phyloP scores from a whole-genome alignment of 1,139 yeast genomes.

The Yamadazyma friedrichii region DNA sequence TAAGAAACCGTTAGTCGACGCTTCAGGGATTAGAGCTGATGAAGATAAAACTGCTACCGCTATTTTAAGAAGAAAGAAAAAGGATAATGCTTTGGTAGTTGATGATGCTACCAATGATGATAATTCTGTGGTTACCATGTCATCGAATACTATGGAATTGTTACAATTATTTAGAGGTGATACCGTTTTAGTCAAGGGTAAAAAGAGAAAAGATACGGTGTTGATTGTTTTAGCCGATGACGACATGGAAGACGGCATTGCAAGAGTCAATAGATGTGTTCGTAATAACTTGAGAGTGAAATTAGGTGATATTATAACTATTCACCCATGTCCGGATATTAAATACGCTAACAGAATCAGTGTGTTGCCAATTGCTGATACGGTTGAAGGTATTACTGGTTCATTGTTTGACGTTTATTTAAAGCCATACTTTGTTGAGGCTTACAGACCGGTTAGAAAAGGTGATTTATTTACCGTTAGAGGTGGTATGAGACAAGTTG shows the following conservation, averaged over 20 bases:
- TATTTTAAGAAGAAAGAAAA: constrained; percentile 94
- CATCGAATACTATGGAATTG: constrained; percentile 92
- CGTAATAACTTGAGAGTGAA: constrained; percentile 94
- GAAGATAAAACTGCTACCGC: constrained; percentile 97
- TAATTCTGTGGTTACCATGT: constrained; percentile 93
- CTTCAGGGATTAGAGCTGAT: constrained; percentile 39
- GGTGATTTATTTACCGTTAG: constrained; percentile 96
- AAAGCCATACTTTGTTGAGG: constrained; percentile 98
- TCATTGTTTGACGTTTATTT: constrained; percentile 94
- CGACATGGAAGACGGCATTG: constrained; percentile 94
- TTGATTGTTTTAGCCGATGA: constrained; percentile 94
- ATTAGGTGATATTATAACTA: constrained; percentile 85
- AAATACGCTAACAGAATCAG: constrained; percentile 91
- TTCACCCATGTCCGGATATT: constrained; percentile 97
- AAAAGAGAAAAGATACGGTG: constrained; percentile 98
- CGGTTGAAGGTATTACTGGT: constrained; percentile 97
- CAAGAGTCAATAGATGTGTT: constrained; percentile 91
- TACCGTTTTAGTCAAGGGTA: constrained; percentile 95
- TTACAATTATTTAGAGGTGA: constrained; percentile 97
- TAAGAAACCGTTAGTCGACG: constrained; percentile 44
- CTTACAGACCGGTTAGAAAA: constrained; percentile 97
- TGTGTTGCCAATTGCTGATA: constrained; percentile 96
- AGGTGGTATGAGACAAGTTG: constrained; percentile 99
- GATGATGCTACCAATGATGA: constrained; percentile 98
- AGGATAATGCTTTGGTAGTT: constrained; percentile 89